These are phyloP conservation scores for Metschnikowia gelsemii DNA, from an alignment of 805 yeast genomes.

Conservation along the genomic window DNA sequence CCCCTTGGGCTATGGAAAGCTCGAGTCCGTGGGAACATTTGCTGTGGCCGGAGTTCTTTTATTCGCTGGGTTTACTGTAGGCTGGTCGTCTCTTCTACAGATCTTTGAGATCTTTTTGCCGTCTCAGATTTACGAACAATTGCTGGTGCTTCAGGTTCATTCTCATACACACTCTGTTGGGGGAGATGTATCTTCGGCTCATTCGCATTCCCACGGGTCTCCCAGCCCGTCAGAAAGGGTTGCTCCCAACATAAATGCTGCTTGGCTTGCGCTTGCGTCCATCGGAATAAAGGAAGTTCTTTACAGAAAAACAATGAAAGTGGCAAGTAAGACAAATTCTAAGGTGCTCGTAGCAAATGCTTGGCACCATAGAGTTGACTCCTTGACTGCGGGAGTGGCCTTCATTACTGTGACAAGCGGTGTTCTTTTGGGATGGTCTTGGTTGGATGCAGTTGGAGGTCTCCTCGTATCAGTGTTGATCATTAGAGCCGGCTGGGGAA, in stretches of 20 bases:
- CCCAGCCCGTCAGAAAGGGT: slow-evolving; percentile 2
- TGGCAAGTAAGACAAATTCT: slow-evolving; percentile 76
- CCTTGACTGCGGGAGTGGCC: slow-evolving; percentile 88
- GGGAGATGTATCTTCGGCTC: slow-evolving; percentile 15
- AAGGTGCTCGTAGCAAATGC: slow-evolving; percentile 94
- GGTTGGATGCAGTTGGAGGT: slow-evolving; percentile 94
- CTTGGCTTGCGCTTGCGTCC: slow-evolving; percentile 92
- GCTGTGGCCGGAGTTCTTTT: slow-evolving; percentile 81
- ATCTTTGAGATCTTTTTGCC: slow-evolving; percentile 70
- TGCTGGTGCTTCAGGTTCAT: slow-evolving; percentile 50
- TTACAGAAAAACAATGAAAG: slow-evolving; percentile 74
- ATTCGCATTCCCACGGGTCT: slow-evolving; percentile 15
- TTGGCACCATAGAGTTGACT: slow-evolving; percentile 97
- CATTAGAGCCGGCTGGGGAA: slow-evolving; percentile 79
- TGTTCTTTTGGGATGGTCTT: slow-evolving; percentile 68
- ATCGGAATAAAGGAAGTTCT: slow-evolving; percentile 86
- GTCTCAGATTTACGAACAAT: slow-evolving; percentile 53
- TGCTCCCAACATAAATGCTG: slow-evolving; percentile 76
- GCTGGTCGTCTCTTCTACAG: slow-evolving; percentile 75
- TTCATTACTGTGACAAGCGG: slow-evolving; percentile 85
- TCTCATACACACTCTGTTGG: slow-evolving; percentile 49
- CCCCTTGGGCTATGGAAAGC: slow-evolving; percentile 90
- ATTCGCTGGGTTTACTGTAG: slow-evolving; percentile 87
- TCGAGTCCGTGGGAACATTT: slow-evolving; percentile 89
- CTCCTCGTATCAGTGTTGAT: slow-evolving; percentile 78